phyloP scores from a whole-genome alignment of 768 basidiomycete species.

The Leccinum truebloodii region DNA sequence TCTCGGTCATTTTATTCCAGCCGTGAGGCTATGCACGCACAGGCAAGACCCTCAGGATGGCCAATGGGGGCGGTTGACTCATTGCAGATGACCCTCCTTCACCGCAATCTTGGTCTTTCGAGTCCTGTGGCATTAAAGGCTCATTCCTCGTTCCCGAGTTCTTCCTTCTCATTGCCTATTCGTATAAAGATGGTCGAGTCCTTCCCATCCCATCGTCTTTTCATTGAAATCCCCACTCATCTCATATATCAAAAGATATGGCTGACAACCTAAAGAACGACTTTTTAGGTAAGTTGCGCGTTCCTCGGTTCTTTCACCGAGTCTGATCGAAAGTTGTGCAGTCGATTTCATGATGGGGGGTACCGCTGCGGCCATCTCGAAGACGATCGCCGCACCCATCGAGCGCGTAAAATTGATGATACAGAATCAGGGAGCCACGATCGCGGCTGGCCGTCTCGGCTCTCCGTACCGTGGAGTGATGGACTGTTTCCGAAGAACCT shows the following conservation, averaged over 20 bases:
- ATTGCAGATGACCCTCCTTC: background rate
- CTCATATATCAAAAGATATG: constrained; percentile 9
- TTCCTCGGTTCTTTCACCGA: background rate
- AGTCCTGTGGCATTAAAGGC: background rate
- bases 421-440: constrained; percentile 42
- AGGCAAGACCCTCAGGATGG: background rate
- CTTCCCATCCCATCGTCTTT: background rate
- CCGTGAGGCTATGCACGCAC: background rate
- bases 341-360: constrained; percentile 42
- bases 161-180: constrained; percentile 7
- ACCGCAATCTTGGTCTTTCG: background rate
- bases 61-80: background rate
- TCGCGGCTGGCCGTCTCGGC: constrained; percentile 37
- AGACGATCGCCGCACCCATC: constrained; percentile 42
- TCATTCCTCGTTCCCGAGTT: constrained; percentile 14
- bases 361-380: constrained; percentile 37
- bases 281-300: constrained; percentile 20
- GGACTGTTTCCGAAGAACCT: constrained; percentile 38
- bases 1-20: background rate
- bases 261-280: constrained; percentile 9
- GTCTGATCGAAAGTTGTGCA: constrained; percentile 14
- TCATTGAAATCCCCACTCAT: constrained; percentile 22
- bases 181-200: constrained; percentile 5
- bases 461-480: constrained; percentile 39
- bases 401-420: constrained; percentile 42